A percentile compares a stretch with the other conserved stretches of the same genome.
phyloP scores from a whole-genome alignment of 805 yeast genomes.

The Spathaspora gorwiae region DNA sequence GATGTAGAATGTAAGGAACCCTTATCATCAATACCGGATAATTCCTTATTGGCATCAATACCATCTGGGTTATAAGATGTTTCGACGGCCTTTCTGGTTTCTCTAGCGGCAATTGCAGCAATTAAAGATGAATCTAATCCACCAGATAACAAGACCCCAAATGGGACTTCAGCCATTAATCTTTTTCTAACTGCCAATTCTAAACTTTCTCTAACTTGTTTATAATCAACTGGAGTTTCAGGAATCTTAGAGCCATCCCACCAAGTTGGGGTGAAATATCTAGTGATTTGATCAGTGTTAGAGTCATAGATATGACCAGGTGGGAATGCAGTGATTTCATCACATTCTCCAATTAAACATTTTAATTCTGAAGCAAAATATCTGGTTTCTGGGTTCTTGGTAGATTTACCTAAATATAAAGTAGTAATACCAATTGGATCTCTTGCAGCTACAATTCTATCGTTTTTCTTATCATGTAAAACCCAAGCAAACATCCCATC shows the following conservation, averaged over 20 bases:
- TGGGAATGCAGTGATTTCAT: slow-evolving; percentile 87
- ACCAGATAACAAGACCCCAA: slow-evolving; percentile 95
- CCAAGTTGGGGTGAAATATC: slow-evolving; percentile 94
- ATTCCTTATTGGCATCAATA: slow-evolving; percentile 58
- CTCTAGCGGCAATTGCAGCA: slow-evolving; percentile 96
- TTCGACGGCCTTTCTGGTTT: slow-evolving; percentile 71
- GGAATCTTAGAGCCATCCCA: slow-evolving; percentile 82
- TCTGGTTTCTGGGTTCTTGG: slow-evolving; percentile 66
- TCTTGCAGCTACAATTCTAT: slow-evolving; percentile 93
- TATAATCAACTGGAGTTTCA: slow-evolving; percentile 68
- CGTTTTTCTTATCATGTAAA: slow-evolving; percentile 75
- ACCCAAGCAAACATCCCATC: slow-evolving; percentile 99
- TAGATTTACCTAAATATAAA: slow-evolving; percentile 85
- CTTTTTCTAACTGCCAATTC: slow-evolving; percentile 98
- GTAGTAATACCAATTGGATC: slow-evolving; percentile 98
- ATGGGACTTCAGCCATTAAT: slow-evolving; percentile 99
- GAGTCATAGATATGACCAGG: slow-evolving; percentile 98
- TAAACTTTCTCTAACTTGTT: slow-evolving; percentile 67
- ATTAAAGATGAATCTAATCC: slow-evolving; percentile 96
- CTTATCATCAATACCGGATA: slow-evolving; percentile 87
- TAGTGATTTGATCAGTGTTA: slow-evolving; percentile 72
- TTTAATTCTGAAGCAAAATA: slow-evolving; percentile 94
- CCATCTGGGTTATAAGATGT: slow-evolving; percentile 39
- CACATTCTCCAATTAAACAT: slow-evolving; percentile 93
- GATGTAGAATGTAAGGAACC: slow-evolving; percentile 82